Evolutionary conservation across 176 grass and related monocot genomes (phyloP).

Genomic region (Oryza coarctata): DNA sequence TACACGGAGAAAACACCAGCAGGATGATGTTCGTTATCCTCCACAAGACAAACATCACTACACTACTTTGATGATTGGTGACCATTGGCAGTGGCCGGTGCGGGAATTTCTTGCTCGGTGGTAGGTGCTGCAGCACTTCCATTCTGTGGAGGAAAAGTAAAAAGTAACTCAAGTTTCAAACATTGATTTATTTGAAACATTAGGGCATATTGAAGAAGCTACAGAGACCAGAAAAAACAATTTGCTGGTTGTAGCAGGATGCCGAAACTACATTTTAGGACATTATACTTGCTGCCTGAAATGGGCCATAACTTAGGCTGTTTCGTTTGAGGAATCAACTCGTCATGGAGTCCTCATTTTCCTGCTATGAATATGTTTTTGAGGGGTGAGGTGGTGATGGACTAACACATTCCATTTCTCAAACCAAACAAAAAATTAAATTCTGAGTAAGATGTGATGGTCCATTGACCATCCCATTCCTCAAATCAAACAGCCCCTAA

Average conservation of each 20-base stretch:
- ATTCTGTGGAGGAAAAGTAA: slow-evolving; percentile 34
- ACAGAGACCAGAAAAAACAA: not conserved
- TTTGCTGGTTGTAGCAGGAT: not conserved
- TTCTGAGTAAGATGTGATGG: not conserved
- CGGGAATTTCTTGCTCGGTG: slow-evolving; percentile 29
- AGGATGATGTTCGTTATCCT: slow-evolving; percentile 22
- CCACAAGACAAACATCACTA: not conserved
- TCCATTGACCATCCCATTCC: not conserved
- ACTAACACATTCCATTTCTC: not conserved
- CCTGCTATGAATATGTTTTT: no score
- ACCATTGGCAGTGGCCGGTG: slow-evolving; percentile 34
- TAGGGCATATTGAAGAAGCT: not conserved
- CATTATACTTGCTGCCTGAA: slow-evolving; percentile 1
- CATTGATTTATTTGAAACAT: slow-evolving; percentile 19
- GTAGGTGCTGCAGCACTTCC: slow-evolving; percentile 24
- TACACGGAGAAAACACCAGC: slow-evolving; percentile 19
- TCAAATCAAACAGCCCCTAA: not conserved
- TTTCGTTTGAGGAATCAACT: no score
- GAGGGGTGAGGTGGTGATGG: not conserved
- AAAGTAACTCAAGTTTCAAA: not conserved
- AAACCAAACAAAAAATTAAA: not conserved
- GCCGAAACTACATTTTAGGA: not conserved
- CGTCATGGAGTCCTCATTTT: no score
- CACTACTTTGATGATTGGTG: slow-evolving; percentile 33
- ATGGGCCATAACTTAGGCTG: not conserved